Evolutionary conservation across 192 early-diverging fungal species (phyloP).

Genomic region (Helicostylum pulchrum): DNA sequence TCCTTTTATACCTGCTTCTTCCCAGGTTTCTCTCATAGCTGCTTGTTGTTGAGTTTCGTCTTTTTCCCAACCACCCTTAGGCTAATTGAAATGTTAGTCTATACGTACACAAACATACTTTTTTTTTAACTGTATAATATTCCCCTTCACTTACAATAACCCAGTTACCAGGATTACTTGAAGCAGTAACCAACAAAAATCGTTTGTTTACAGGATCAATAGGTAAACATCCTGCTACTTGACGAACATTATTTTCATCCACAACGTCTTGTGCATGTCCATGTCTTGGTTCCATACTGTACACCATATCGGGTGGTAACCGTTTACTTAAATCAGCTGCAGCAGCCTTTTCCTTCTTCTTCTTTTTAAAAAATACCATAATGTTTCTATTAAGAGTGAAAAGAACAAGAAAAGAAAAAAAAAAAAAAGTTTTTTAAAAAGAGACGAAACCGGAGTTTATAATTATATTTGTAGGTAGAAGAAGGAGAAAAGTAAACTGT

Average conservation of each 20-base stretch:
- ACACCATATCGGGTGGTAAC: conserved; percentile 17
- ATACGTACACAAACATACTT: background rate
- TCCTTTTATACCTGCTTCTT: conserved; percentile 60
- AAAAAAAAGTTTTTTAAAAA: background rate
- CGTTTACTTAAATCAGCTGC: background rate
- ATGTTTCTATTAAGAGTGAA: background rate
- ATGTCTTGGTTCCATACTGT: conserved; percentile 25
- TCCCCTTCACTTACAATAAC: conserved; percentile 48
- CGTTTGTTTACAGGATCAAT: conserved; percentile 43
- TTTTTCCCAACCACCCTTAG: conserved; percentile 65
- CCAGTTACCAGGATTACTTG: conserved; percentile 46
- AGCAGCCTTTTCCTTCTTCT: background rate
- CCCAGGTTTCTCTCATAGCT: conserved; percentile 59
- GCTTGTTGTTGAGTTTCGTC: conserved; percentile 56
- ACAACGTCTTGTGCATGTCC: conserved; percentile 20
- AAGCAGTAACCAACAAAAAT: conserved; percentile 49
- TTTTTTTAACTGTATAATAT: too few species aligned
- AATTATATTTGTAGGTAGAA: too few species aligned
- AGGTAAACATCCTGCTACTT: conserved; percentile 55
- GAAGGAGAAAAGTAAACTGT: too few species aligned
- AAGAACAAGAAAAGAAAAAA: conserved; percentile 1
- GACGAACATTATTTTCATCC: conserved; percentile 29
- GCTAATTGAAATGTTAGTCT: conserved; percentile 33
- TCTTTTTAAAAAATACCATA: conserved; percentile 13
- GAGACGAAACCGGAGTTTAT: too few species aligned